These are phyloP conservation scores for Pyrenophora seminiperda DNA, from an alignment of 2,329 filamentous ascomycete genomes.

Conservation along the genomic window DNA sequence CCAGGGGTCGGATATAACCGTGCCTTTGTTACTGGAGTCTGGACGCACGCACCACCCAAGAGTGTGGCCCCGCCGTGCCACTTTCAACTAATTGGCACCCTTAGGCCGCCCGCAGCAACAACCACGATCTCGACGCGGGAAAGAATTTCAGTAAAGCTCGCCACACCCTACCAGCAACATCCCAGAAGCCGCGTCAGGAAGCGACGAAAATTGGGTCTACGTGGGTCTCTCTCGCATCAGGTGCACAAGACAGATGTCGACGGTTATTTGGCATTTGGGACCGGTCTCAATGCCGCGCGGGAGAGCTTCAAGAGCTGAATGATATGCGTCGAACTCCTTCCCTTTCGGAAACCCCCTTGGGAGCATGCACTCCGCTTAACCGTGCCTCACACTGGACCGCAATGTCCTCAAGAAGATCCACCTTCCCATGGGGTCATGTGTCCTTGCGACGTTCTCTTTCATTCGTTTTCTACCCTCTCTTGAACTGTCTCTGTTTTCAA, in stretches of 20 bases:
- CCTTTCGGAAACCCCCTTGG: not conserved
- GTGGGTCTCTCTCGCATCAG: conserved; percentile 5
- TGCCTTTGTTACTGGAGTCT: conserved; percentile 2
- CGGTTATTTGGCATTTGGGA: conserved; percentile 3
- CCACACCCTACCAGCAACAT: conserved; percentile 6
- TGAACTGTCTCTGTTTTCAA: not conserved
- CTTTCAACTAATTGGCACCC: conserved; percentile 1
- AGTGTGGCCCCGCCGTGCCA: conserved; percentile 8
- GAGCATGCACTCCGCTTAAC: not conserved
- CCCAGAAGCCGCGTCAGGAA: conserved; percentile 4
- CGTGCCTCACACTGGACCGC: not conserved
- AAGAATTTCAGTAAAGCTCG: conserved; percentile 6
- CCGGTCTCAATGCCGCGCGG: conserved; percentile 1
- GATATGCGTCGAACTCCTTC: conserved; percentile 8
- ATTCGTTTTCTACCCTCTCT: not conserved
- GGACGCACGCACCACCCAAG: not conserved
- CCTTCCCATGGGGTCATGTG: not conserved
- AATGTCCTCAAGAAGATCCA: not conserved
- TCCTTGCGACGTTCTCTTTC: not conserved
- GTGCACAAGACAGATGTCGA: conserved; percentile 4
- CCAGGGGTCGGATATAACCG: not conserved
- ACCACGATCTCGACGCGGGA: conserved; percentile 6
- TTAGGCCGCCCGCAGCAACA: conserved; percentile 8
- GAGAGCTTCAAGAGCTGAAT: conserved; percentile 5
- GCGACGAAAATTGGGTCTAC: conserved; percentile 7